Conservation (phyloP, 176 grass and related monocot species). For the Carex parvula region DNA sequence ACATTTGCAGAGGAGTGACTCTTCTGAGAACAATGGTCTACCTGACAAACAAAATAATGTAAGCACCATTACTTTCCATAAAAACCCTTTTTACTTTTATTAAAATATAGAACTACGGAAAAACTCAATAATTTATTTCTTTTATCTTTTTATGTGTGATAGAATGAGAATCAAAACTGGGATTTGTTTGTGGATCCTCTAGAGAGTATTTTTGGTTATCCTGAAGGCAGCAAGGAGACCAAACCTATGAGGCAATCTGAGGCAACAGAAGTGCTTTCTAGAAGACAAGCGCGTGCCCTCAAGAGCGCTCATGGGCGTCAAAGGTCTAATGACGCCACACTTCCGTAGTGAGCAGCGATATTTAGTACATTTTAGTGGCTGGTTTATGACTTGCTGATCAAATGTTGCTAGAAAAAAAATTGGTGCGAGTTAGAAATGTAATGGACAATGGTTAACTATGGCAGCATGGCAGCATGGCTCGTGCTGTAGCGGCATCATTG, state of each 20-base stretch:
- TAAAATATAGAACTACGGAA: background rate
- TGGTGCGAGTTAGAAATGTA: background rate
- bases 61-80: constrained; percentile 3
- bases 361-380: background rate
- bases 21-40: constrained; percentile 22
- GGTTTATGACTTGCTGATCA: background rate
- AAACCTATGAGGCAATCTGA: constrained; percentile 16
- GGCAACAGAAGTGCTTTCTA: constrained; percentile 12
- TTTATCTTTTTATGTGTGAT: background rate
- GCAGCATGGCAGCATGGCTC: background rate
- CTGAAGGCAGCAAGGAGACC: constrained; percentile 34
- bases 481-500: background rate
- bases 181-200: constrained; percentile 57
- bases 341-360: background rate
- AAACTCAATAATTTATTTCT: background rate
- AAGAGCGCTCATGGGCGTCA: constrained; percentile 34
- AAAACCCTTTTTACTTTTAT: background rate
- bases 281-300: constrained; percentile 27
- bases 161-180: constrained; percentile 35
- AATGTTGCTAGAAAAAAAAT: background rate
- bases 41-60: constrained; percentile 20
- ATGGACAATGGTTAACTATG: background rate
- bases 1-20: constrained; percentile 24
- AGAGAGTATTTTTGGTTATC: constrained; percentile 52
- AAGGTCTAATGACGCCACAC: background rate